Percentiles rank a stretch among this genome's conserved stretches.
These are phyloP conservation scores for Rhinocladiella similis DNA, from an alignment of 2,329 filamentous ascomycete species.

Conservation along the genomic window DNA sequence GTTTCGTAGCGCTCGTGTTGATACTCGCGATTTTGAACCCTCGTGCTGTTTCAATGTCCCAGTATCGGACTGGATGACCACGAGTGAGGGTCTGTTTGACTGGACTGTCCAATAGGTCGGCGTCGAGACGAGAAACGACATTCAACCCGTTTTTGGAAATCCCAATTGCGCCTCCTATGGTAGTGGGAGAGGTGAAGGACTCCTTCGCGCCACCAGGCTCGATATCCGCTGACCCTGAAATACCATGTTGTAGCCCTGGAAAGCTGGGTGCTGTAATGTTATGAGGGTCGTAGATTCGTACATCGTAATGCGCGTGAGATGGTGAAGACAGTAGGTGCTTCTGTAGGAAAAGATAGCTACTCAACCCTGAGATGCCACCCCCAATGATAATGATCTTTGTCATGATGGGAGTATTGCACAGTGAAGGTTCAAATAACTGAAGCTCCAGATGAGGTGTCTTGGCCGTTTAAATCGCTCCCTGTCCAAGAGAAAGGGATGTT, in stretches of 20 bases:
- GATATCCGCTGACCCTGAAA: not conserved
- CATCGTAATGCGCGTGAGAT: constrained; percentile 29
- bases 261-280: constrained; percentile 32
- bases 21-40: constrained; percentile 34
- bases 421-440: not conserved
- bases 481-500: too few species aligned
- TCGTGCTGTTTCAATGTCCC: constrained; percentile 37
- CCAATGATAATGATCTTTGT: constrained; percentile 44
- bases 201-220: not conserved
- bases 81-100: constrained; percentile 34
- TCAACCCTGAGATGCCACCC: constrained; percentile 44
- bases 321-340: constrained; percentile 39
- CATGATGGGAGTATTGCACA: not conserved
- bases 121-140: constrained; percentile 38
- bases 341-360: constrained; percentile 41
- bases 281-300: constrained; percentile 44
- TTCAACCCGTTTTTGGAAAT: constrained; percentile 42
- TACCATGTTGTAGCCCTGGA: not conserved
- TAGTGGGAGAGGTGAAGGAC: constrained; percentile 34
- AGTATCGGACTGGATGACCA: constrained; percentile 37
- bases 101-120: constrained; percentile 26
- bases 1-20: not conserved
- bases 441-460: too few species aligned
- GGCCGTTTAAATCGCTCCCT: too few species aligned
- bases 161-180: constrained; percentile 41